Base-by-base conservation (phyloP, 169 alveolate species). In the Cystoisospora suis region DNA sequence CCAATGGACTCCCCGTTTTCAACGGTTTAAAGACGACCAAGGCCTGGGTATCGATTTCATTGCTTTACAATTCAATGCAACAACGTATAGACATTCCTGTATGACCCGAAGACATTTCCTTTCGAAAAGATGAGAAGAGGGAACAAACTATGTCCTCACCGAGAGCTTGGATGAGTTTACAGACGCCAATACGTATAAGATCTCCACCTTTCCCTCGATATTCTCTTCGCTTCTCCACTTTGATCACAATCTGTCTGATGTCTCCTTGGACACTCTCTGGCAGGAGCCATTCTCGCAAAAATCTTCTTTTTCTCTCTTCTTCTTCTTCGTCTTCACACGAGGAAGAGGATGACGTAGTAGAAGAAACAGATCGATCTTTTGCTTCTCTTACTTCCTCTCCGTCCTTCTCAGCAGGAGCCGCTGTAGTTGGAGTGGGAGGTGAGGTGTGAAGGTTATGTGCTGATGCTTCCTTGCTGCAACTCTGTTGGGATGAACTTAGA, bases 181-280 rank as follows among this genome's bases (percentile, higher is more conserved):
- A 81, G 72, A 81, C 93, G 17, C 88, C 94, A 46, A 75, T 72
- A 29, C 94, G 86, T 0, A 90, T 88, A 45, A 92, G 59, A n/a
- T 92, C 94, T 5, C 94, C 94, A 6, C 94, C 94, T 58, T 87
- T 92, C 7, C 94, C 94, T 34, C 94, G 86, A 53, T 92, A 92
- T 29, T 86, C 36, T 7, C 93, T 59, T 7, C 75, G 70, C 53
- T 92, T 92, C 90, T 92, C 94, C 7, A 92, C 80, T 40, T 70
- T 29, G 34, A 87, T 49, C 7, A 90, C 88, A 40, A 92, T 65
- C 20, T 92, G 88, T 36, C 88, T 70, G 36, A 80, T 32, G 3
- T 27, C 46, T 38, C 58, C 27, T 17, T 72, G 83, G 32, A 36
- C 15, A 46, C 42, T 38, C 56, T 72, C 83, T 4, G 58, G 58